Evolutionary conservation across 305 asterid species (phyloP).

Genomic region (Ilex paraguariensis): DNA sequence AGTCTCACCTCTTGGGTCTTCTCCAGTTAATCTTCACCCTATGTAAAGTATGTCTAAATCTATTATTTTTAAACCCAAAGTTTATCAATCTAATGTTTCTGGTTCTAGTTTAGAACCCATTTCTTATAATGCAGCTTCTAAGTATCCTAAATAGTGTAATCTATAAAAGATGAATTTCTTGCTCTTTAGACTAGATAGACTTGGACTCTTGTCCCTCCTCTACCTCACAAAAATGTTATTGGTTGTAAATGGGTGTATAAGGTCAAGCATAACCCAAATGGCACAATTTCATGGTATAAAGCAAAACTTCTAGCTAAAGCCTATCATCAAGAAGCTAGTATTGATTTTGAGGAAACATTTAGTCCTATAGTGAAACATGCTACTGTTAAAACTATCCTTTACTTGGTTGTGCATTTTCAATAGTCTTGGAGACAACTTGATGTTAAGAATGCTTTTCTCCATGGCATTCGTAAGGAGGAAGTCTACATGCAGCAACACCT

Average conservation of each 20-base stretch:
- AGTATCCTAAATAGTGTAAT: neutral
- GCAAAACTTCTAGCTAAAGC: neutral
- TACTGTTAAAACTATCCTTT: neutral
- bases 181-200: neutral
- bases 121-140: neutral
- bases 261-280: neutral
- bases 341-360: constrained; percentile 1
- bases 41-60: no score
- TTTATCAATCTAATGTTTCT: no score
- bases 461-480: neutral
- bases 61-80: no score
- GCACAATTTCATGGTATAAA: neutral
- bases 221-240: neutral
- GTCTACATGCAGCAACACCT: neutral
- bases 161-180: neutral
- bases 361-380: neutral
- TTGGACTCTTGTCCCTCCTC: neutral
- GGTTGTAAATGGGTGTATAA: neutral
- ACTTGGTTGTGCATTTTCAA: neutral
- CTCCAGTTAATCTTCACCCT: no score
- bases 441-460: neutral
- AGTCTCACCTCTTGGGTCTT: no score
- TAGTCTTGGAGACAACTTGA: neutral
- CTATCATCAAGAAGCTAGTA: neutral
- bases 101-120: neutral